Evolutionary conservation across 2,329 filamentous ascomycete species (phyloP), one percentile per base, ranked within the genome.

Genomic region (Fragosphaeria purpurea): DNA sequence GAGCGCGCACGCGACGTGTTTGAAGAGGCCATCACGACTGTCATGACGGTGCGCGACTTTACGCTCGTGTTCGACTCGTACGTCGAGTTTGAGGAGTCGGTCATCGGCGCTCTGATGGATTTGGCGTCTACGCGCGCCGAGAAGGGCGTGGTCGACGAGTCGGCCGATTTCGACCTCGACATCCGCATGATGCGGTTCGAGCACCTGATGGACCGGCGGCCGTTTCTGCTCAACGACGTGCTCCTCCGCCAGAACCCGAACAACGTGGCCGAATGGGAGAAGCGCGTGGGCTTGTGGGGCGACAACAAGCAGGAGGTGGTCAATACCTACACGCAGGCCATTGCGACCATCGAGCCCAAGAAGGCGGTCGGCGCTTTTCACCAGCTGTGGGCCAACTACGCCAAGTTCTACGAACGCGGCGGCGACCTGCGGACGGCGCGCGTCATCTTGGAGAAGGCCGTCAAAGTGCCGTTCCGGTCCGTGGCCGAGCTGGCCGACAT

Each of bases 11-110:
- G 94, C 57, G 93, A 98, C 65, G 77, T 94, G 4, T 97, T 95
- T 58, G 93, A 98, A 67, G 90, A 97, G 67, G 94, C 88, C 43
- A 88, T 97, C 57, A 95, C 88, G 9, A 97, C 91, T 1, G 94
- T 96, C 56, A 97, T 97, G 91, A 98, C 93, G 2, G 90, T 98
- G 43, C 84, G 93, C 50, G 93, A 98, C 68, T 98, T 98, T 63
- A 94, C 90, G 1, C 79, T 97, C 50, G 85, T 97, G 44, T 98
- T 98, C 60, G 93, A 98, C 66, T 86, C 90, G 0, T 98, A 97
- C 62, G 84, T 87, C 35, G 93, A 98, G 67, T 96, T 96, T 55
- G 93, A 98, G 66, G 94, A 98, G 69, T 91, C 90, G 0, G 85
- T 97, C 58, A 95, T 97, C 56, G 85, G 87, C 11, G 84, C 84